These are phyloP conservation scores for Sambucus nigra DNA, from an alignment of 129 eudicot species.

Conservation along the genomic window DNA sequence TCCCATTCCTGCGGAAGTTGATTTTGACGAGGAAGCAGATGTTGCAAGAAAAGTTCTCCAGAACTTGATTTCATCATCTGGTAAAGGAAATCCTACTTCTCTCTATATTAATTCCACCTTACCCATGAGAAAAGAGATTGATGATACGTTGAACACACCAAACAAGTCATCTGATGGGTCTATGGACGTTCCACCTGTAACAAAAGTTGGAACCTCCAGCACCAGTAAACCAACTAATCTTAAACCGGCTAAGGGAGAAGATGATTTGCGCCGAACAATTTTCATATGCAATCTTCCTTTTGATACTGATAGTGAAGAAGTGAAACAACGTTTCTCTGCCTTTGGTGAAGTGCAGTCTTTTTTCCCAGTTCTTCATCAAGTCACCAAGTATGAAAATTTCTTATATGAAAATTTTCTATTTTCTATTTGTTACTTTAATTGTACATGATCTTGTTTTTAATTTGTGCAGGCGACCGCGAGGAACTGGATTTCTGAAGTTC, in stretches of 20 bases:
- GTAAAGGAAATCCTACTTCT: no score
- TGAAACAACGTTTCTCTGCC: constrained; percentile 66
- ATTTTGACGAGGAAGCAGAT: constrained; percentile 70
- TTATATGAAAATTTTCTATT: constrained; percentile 1
- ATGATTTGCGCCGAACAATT: constrained; percentile 54
- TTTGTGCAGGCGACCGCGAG: constrained; percentile 81
- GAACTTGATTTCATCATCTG: constrained; percentile 41
- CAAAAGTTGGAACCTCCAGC: constrained; percentile 19
- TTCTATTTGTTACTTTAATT: not conserved
- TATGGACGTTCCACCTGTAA: constrained; percentile 1
- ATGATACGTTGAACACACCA: not conserved
- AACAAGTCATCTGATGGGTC: constrained; percentile 22
- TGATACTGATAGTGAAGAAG: constrained; percentile 69
- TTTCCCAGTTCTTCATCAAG: constrained; percentile 71
- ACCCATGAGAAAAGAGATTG: no score
- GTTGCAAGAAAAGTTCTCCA: constrained; percentile 67
- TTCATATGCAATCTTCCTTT: constrained; percentile 84
- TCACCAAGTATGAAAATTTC: constrained; percentile 57
- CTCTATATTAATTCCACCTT: no score
- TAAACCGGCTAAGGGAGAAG: constrained; percentile 31
- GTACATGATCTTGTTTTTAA: not conserved
- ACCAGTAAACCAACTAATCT: constrained; percentile 18
- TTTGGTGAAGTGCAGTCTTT: constrained; percentile 91
- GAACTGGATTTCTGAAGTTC: constrained; percentile 91
- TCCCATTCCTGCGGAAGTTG: constrained; percentile 20